These are phyloP conservation scores for Cinnamomum chago DNA, from an alignment of 164 flowering plant genomes.

Conservation along the genomic window DNA sequence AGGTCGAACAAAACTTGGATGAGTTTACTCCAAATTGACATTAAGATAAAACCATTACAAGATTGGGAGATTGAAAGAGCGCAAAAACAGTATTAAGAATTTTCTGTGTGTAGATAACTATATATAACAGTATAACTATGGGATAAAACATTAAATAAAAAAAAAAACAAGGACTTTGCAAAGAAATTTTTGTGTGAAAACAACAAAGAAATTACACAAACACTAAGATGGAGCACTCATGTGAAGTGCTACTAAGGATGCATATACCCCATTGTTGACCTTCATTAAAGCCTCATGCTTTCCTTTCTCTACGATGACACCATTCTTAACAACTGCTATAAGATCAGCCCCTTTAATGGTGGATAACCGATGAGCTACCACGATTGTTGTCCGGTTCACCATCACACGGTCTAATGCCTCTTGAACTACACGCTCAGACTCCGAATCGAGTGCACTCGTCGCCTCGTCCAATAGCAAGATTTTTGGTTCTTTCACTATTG, in stretches of 20 bases:
- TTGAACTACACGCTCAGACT: conserved; percentile 72
- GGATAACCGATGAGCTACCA: conserved; percentile 76
- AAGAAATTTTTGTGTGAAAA: neutral
- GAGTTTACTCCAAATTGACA: neutral
- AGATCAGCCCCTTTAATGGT: conserved; percentile 67
- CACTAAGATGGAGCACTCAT: conserved; percentile 13
- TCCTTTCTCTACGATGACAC: conserved; percentile 73
- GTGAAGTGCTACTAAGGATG: conserved; percentile 66
- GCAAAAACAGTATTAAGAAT: neutral
- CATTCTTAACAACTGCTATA: conserved; percentile 70
- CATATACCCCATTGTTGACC: conserved; percentile 53
- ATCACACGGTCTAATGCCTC: conserved; percentile 67
- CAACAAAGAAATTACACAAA: neutral
- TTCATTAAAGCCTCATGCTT: conserved; percentile 51
- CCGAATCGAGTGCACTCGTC: conserved; percentile 76
- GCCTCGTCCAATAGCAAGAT: conserved; percentile 73
- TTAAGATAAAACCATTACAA: neutral
- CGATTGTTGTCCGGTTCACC: conserved; percentile 69
- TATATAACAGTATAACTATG: neutral
- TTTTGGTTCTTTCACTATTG: conserved; percentile 65
- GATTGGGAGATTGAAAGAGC: neutral
- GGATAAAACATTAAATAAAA: too few species aligned
- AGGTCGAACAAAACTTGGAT: neutral
- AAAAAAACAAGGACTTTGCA: neutral
- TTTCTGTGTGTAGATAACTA: neutral